Evolutionary conservation across 108 stramenopile species (phyloP).

Genomic region (Cyclotella atomus): DNA sequence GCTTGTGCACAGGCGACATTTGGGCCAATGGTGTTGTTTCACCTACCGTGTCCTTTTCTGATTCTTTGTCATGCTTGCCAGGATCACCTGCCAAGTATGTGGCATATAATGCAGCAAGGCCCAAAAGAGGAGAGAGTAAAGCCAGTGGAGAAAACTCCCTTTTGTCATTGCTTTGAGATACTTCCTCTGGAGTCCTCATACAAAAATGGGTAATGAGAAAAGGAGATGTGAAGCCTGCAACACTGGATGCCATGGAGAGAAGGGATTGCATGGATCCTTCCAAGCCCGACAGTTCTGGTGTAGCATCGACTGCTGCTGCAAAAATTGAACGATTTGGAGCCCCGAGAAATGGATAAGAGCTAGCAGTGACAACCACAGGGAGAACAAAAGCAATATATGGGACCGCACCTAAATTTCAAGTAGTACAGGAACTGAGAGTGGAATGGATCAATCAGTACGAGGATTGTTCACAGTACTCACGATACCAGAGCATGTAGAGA

Average conservation of each 20-base stretch:
- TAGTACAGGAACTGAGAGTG: too few relatives aligned
- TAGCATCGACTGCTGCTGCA: conserved; percentile 51
- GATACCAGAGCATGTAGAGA: conserved; percentile 32
- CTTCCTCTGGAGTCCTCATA: conserved; percentile 65
- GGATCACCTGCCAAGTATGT: not conserved
- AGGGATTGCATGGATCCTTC: conserved; percentile 77
- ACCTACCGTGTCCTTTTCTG: not conserved
- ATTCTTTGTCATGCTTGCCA: not conserved
- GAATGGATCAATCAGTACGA: too few relatives aligned
- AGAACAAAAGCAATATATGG: conserved; percentile 37
- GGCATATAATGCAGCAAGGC: not conserved
- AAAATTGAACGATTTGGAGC: conserved; percentile 69
- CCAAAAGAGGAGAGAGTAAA: conserved; percentile 26
- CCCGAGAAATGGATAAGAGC: conserved; percentile 67
- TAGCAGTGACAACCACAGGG: conserved; percentile 50
- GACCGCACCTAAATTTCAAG: conserved; percentile 6
- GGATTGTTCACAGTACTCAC: too few relatives aligned
- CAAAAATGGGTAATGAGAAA: conserved; percentile 66
- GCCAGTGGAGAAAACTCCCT: conserved; percentile 59
- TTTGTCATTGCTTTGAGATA: conserved; percentile 50
- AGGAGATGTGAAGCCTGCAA: conserved; percentile 74
- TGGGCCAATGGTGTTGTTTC: conserved; percentile 18
- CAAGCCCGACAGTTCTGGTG: conserved; percentile 40
- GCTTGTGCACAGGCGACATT: not conserved
- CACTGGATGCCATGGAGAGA: conserved; percentile 61